phyloP scores from a whole-genome alignment of 257 asterid genomes.

The Nemophila menziesii region DNA sequence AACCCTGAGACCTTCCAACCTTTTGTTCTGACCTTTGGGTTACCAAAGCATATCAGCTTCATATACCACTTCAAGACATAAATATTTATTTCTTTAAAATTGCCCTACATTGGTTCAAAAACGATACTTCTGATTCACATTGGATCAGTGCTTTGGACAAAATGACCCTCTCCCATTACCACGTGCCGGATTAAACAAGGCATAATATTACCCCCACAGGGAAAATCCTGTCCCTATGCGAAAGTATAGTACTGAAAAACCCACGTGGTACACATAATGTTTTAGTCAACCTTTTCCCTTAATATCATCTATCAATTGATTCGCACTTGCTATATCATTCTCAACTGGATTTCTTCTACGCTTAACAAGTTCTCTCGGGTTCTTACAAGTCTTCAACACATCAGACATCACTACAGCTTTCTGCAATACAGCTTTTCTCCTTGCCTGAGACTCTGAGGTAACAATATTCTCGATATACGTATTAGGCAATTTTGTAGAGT shows the following conservation, averaged over 20 bases:
- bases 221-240: not conserved
- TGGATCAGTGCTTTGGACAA: no score
- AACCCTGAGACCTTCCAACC: no score
- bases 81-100: no score
- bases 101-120: no score
- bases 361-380: conserved; percentile 41
- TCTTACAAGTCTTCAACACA: conserved; percentile 42
- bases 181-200: not conserved
- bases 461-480: conserved; percentile 32
- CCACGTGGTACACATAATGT: not conserved
- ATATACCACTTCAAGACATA: no score
- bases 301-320: conserved; percentile 23
- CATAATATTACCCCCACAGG: no score
- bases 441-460: conserved; percentile 28
- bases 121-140: no score
- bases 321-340: conserved; percentile 14
- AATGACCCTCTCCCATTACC: not conserved
- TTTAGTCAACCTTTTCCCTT: conserved; percentile 13
- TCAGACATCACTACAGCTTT: conserved; percentile 64
- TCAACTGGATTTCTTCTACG: conserved; percentile 6
- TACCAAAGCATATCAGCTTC: no score
- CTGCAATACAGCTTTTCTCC: conserved; percentile 34
- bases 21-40: no score
- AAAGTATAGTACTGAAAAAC: not conserved
- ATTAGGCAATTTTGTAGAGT: conserved; percentile 60